Evolutionary conservation across 805 yeast species (phyloP), one percentile per base, ranked within the genome.

Genomic region (Wickerhamomyces queroliae): DNA sequence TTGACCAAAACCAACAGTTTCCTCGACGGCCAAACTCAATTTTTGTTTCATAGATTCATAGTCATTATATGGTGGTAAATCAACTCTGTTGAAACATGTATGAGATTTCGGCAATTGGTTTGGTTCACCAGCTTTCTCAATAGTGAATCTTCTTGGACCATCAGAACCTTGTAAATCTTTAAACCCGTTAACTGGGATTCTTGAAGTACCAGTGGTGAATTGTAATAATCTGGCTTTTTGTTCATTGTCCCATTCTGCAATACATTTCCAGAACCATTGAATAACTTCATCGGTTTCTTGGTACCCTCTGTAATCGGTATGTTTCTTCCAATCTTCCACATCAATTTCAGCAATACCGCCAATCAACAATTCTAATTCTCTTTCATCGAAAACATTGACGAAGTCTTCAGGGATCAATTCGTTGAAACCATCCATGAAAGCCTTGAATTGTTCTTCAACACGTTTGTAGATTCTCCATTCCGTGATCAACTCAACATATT

Each of bases 321-420:
- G 97, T 61, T 88, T 90, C 68, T 89, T 93, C 99, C 99, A 93
- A 69, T 93, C 99, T 49, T 90, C 97, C 42, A 91, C 85, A 63
- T 93, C 99, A 55, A 93, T 91, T 56, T 93, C 99, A 2, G 97
- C 93, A 58, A 93, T 80, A 63, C 99, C 99, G 62, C 99, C 99
- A 64, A 93, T 93, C 59, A 93, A 76, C 60, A 93, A 70, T 70
- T 93, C 99, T 48, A 93, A 70, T 66, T 93, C 99, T 63, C 97
- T 83, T 69, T 93, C 99, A 65, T 93, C 99, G 61, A 93, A 93
- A 33, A 93, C 99, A 50, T 86, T 88, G 40, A 93, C 95, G 45
- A 93, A 70, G 61, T 93, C 99, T 65, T 90, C 96, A 23, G 99
- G 99, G 46, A 93, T 88, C 56, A 93, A 75, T 63, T 93, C 99